Conservation (phyloP, 495 filamentous ascomycete genomes). For the Delitschia confertaspora region DNA sequence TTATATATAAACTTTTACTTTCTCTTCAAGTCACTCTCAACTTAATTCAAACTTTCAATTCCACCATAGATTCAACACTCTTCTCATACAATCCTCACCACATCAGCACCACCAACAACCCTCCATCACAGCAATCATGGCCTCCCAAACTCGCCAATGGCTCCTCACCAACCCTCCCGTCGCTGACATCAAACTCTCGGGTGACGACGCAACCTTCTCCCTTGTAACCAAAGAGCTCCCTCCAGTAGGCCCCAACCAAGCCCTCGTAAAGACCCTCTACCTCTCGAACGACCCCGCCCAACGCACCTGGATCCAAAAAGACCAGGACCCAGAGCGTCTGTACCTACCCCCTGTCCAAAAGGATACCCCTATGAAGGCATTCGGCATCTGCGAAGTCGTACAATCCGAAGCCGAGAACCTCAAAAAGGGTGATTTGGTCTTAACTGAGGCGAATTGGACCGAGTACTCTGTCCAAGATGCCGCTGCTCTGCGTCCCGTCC, state of each 20-base stretch:
- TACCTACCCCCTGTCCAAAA: conserved; percentile 59
- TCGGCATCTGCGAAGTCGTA: conserved; percentile 47
- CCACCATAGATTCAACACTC: background rate
- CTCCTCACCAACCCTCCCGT: conserved; percentile 29
- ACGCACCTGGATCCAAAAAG: conserved; percentile 62
- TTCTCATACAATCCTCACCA: background rate
- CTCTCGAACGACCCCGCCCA: conserved; percentile 77
- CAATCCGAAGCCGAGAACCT: conserved; percentile 35
- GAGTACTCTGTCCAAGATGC: conserved; percentile 43
- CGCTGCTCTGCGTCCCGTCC: conserved; percentile 27
- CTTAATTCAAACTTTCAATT: too few relatives aligned
- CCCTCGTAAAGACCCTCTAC: conserved; percentile 57
- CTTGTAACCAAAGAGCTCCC: conserved; percentile 41
- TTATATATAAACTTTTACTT: too few relatives aligned
- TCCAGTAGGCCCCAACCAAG: conserved; percentile 47
- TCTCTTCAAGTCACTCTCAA: too few relatives aligned
- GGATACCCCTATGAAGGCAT: conserved; percentile 60
- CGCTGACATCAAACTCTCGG: conserved; percentile 33
- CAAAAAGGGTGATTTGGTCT: conserved; percentile 37
- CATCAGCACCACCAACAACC: background rate
- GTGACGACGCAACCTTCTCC: conserved; percentile 42
- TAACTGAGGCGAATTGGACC: conserved; percentile 40
- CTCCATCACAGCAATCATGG: conserved; percentile 2
- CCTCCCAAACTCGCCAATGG: conserved; percentile 30
- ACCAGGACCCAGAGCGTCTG: conserved; percentile 42